These are phyloP conservation scores for Tylopilus balloui DNA, from an alignment of 768 basidiomycete species.

Conservation along the genomic window DNA sequence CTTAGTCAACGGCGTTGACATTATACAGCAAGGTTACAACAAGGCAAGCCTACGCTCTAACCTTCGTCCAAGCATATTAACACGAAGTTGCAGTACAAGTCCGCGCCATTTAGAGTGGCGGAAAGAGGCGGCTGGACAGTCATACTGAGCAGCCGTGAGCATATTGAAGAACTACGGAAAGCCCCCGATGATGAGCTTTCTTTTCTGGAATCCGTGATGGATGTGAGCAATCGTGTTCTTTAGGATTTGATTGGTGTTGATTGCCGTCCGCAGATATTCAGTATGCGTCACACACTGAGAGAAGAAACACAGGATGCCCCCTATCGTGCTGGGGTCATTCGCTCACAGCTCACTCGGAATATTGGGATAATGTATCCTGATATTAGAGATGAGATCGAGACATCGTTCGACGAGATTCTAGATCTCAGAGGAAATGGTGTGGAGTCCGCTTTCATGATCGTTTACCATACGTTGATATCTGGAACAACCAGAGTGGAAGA, in stretches of 20 bases:
- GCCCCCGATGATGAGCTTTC: constrained; percentile 39
- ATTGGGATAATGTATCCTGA: not conserved
- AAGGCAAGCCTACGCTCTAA: constrained; percentile 19
- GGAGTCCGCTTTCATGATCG: not conserved
- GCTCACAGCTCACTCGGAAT: not conserved
- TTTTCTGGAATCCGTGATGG: constrained; percentile 25
- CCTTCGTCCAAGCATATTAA: not conserved
- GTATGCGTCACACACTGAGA: constrained; percentile 33
- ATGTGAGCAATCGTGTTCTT: constrained; percentile 26
- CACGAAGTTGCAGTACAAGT: constrained; percentile 21
- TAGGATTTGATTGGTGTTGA: not conserved
- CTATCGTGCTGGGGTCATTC: constrained; percentile 27
- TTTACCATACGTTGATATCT: not conserved
- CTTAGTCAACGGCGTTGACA: constrained; percentile 6
- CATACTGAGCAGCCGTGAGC: constrained; percentile 18
- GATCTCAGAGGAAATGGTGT: constrained; percentile 13
- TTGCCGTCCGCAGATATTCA: constrained; percentile 20
- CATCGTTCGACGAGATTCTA: not conserved
- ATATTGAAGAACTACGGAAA: constrained; percentile 39
- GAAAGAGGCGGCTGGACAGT: constrained; percentile 6
- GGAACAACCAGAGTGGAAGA: constrained; percentile 36
- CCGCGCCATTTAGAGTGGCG: constrained; percentile 29
- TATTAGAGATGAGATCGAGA: not conserved
- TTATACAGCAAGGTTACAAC: constrained; percentile 32
- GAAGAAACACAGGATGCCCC: constrained; percentile 15